Percentiles rank a stretch among this genome's conserved stretches.
phyloP scores from a whole-genome alignment of 2,329 filamentous ascomycete species.

The Neofusicoccum laricinum region DNA sequence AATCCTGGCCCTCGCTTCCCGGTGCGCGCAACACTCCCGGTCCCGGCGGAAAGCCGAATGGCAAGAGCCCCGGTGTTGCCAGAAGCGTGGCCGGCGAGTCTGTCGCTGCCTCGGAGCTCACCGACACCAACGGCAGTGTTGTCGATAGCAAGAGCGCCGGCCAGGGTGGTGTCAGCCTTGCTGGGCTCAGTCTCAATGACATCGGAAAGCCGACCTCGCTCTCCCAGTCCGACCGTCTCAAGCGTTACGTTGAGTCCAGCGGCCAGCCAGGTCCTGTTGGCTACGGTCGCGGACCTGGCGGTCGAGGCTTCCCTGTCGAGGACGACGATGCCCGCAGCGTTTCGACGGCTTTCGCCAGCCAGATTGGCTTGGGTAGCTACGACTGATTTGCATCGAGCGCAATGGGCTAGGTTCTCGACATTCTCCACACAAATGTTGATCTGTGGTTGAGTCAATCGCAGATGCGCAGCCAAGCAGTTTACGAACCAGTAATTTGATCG shows the following conservation, averaged over 20 bases:
- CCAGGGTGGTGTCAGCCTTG: constrained; percentile 84
- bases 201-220: constrained; percentile 69
- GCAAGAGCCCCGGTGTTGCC: constrained; percentile 45
- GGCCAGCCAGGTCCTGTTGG: constrained; percentile 51
- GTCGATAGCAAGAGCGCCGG: constrained; percentile 70
- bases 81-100: constrained; percentile 89
- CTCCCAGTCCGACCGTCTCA: constrained; percentile 85
- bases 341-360: constrained; percentile 94
- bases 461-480: background rate
- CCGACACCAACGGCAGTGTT: constrained; percentile 76
- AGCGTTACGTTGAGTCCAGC: constrained; percentile 88
- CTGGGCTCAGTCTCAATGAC: constrained; percentile 73
- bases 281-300: constrained; percentile 36
- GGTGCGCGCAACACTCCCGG: constrained; percentile 63
- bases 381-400: constrained; percentile 47
- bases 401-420: background rate
- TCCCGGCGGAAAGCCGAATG: constrained; percentile 57
- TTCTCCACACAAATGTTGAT: background rate
- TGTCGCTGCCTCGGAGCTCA: constrained; percentile 84
- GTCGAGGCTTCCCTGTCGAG: constrained; percentile 49
- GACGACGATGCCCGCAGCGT: constrained; percentile 96
- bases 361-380: constrained; percentile 67
- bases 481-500: background rate
- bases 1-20: constrained; percentile 83
- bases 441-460: background rate